Base-by-base conservation (phyloP, 2,329 filamentous ascomycete genomes). In the Claviceps paspali region DNA sequence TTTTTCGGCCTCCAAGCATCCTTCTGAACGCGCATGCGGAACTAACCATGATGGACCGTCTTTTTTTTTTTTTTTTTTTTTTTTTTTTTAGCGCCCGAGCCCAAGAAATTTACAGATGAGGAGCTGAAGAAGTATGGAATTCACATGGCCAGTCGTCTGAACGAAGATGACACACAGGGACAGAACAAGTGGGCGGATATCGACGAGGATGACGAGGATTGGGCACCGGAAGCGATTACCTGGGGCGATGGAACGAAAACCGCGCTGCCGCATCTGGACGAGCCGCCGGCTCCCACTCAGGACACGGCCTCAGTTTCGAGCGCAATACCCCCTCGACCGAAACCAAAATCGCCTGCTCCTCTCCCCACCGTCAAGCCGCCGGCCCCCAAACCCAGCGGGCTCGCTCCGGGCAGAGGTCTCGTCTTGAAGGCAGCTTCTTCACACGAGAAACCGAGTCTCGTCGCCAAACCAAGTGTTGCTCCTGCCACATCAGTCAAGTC, bases 201-300 rank as follows among this genome's bases (percentile, higher is more conserved):
- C 42, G 84, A 91, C 43, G 84, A 91, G 40, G 83, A 91, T 45
- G 82, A 87, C 49, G 84, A 91, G 27, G 82, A 88, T 50, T 88
- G 83, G 81, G 80, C 78, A 11, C 83, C 83, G 2, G 82, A 91
- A 45, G 76, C 80, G 36, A 85, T 91, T 46, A 82, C 82, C 41
- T 92, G 84, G 84, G 82, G 82, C 52, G 84, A 92, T 55, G 83
- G 83, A 38, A 91, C 83, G 34, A 88, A 88, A 56, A 81, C 81
- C 24, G 82, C 77, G 5, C 65, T 87, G 12, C 74, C 79, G 12
- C 70, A 76, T 43, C 62, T 67, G 35, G 74, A 79, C 28, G 73
- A 77, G 36, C 52, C 53, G 33, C 47, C 56, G 22, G 43, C 43
- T 10, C 46, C 57, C 12, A 6, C 39, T 7, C 48, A 49, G 15